These are phyloP conservation scores for Porodaedalea pini DNA, from an alignment of 1,284 basidiomycete genomes.

Conservation along the genomic window DNA sequence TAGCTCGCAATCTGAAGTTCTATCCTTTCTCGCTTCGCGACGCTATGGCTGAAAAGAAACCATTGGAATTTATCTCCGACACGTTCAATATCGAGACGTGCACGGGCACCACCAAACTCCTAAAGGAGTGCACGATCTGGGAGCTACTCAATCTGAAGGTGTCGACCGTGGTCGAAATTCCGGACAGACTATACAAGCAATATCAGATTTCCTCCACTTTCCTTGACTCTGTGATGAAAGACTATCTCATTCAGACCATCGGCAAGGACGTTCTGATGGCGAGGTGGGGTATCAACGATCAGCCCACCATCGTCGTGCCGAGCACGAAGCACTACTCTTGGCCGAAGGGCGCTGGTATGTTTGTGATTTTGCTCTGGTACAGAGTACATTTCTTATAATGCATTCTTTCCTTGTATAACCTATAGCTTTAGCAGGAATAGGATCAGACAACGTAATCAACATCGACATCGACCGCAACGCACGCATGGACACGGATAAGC, in stretches of 20 bases:
- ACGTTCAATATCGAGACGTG: slow-evolving; percentile 31
- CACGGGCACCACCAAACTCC: slow-evolving; percentile 25
- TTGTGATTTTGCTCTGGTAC: not conserved
- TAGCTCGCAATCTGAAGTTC: slow-evolving; percentile 39
- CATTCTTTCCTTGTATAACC: not conserved
- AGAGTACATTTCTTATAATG: not conserved
- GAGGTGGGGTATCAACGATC: slow-evolving; percentile 27
- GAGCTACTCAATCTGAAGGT: slow-evolving; percentile 35
- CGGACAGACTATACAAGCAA: slow-evolving; percentile 27
- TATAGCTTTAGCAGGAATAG: slow-evolving; percentile 42
- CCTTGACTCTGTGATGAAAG: slow-evolving; percentile 27
- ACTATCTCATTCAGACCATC: slow-evolving; percentile 36
- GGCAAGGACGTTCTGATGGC: slow-evolving; percentile 34
- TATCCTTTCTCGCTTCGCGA: slow-evolving; percentile 36
- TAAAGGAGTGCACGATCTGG: slow-evolving; percentile 29
- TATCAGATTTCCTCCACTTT: slow-evolving; percentile 30
- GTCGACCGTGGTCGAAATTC: slow-evolving; percentile 29
- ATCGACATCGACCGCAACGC: slow-evolving; percentile 38
- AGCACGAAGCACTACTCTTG: slow-evolving; percentile 45
- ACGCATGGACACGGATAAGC: slow-evolving; percentile 33
- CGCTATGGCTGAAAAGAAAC: slow-evolving; percentile 29
- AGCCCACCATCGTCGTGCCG: slow-evolving; percentile 31
- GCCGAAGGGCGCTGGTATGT: slow-evolving; percentile 45
- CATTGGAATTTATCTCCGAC: slow-evolving; percentile 30
- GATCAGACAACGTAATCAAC: slow-evolving; percentile 36